Evolutionary conservation across 306 rosid species (phyloP).

Genomic region (Argentina anserina): DNA sequence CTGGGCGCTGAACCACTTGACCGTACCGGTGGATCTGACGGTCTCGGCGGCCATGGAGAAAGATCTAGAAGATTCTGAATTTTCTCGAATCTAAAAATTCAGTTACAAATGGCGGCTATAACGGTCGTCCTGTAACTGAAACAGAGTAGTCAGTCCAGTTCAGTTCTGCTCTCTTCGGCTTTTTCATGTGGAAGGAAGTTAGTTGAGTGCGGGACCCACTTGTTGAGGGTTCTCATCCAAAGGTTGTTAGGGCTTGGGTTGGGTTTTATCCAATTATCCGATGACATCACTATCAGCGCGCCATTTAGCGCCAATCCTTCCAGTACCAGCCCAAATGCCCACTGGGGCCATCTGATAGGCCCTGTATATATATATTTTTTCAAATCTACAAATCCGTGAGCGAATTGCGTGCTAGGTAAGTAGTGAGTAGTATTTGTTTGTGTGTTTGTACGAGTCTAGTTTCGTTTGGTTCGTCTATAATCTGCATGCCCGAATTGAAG

Average conservation of each 20-base stretch:
- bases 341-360: no score
- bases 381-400: no score
- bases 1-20: constrained; percentile 78
- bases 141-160: background rate
- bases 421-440: no score
- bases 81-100: background rate
- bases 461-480: no score
- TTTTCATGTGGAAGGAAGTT: background rate
- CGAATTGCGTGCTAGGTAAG: no score
- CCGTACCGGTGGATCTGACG: constrained; percentile 54
- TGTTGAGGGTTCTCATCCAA: background rate
- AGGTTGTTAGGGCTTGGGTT: background rate
- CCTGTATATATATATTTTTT: no score
- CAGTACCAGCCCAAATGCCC: no score
- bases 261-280: background rate
- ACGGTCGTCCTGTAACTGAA: constrained; percentile 2
- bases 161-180: background rate
- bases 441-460: no score
- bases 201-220: background rate
- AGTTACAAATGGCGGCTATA: background rate
- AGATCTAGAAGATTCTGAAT: constrained; percentile 21
- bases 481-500: no score
- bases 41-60: constrained; percentile 53
- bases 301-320: no score
- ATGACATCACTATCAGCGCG: background rate